Conservation (phyloP, 106 monocot genomes). For the Apostasia ramifera region DNA sequence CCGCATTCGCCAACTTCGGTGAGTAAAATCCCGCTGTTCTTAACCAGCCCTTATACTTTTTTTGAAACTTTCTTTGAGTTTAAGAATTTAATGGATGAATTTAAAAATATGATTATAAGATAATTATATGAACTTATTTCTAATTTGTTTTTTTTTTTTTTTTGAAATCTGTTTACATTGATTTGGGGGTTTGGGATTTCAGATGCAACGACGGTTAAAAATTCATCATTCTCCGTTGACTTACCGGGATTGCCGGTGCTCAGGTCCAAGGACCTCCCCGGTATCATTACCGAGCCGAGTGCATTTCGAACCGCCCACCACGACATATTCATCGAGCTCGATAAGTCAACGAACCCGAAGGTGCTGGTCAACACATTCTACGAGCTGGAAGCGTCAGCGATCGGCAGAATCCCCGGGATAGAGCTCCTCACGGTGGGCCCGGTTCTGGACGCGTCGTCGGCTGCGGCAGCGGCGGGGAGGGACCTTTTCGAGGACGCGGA, state of each 20-base stretch:
- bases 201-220: neutral
- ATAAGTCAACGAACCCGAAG: neutral
- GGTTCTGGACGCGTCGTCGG: neutral
- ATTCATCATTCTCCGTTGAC: neutral
- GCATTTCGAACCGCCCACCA: neutral
- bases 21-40: constrained; percentile 8
- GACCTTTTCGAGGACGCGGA: constrained; percentile 24
- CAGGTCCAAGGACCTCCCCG: constrained; percentile 31
- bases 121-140: no score
- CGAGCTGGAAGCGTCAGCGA: constrained; percentile 16
- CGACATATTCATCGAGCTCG: constrained; percentile 11
- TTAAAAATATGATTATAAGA: no score
- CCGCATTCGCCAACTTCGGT: constrained; percentile 9
- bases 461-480: neutral
- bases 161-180: no score
- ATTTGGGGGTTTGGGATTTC: no score
- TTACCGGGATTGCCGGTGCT: constrained; percentile 30
- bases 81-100: no score
- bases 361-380: constrained; percentile 41
- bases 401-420: neutral
- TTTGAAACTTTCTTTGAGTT: no score
- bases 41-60: neutral
- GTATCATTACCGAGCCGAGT: constrained; percentile 13
- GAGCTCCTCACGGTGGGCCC: constrained; percentile 28
- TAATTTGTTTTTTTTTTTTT: no score